Evolutionary conservation across 495 filamentous ascomycete species (phyloP), one percentile per base, ranked within the genome.

Genomic region (Xylaria bambusicola): DNA sequence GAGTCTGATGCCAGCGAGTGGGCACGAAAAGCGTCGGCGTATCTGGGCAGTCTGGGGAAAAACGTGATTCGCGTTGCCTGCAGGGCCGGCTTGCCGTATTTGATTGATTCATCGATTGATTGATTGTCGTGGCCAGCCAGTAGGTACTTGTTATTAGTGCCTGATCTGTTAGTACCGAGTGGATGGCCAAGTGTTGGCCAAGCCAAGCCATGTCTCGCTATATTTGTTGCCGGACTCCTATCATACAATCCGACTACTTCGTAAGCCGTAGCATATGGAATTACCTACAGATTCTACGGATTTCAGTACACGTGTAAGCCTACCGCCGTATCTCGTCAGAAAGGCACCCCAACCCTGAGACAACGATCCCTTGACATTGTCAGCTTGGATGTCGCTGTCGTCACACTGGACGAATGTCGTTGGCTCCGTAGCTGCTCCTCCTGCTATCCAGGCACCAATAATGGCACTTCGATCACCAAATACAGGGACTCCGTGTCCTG

Each of bases 41-140:
- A 38, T 46, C 56, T 51, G 56, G 46, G 36, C 47, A 51, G 56
- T 59, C 48, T 52, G 56, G 56, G 56, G 56, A 58, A 59, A 56
- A 58, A 58, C 56, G 56, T 59, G 56, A 59, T 59, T 52, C 29
- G 56, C 36, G 48, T 13, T 35, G 48, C 24, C 56, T 59, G 56
- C 46, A 52, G 56, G 47, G 47, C 56, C 48, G 46, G 45, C 27
- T 58, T 59, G 31, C 47, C 48, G 12, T 56, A 42, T 56, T 59
- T 52, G 56, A 6, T 17, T 23, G 23, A 50, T 50, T 49, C n/a
- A 44, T 24, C 26, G 23, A 44, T 42, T 29, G 13, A 42, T 42
- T 54, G 29, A 38, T 15, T 27, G 45, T 21, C 35, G 24, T 29
- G 45, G 24, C 44, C 18, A 40, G 42, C 10, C n/a, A n/a, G n/a